Evolutionary conservation across 1,139 yeast genomes (phyloP), one percentile per base, ranked within the genome.

Genomic region (Scheffersomyces insectosa): DNA sequence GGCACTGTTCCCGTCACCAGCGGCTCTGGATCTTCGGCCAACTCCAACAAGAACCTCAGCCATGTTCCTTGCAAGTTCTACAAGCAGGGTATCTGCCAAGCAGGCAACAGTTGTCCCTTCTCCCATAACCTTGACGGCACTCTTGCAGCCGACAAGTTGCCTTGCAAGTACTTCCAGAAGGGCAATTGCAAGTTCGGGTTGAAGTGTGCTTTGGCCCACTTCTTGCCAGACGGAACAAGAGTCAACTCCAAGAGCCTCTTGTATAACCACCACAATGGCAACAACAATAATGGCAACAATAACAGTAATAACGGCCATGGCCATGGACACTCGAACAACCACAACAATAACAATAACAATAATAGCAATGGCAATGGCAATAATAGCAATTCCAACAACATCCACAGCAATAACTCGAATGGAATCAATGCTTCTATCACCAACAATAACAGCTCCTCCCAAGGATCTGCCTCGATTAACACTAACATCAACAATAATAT

Each of bases 11-110:
- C 63, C 1, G 58, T 57, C 10, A 49, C 50, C 28, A 60, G 34
- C 34, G 49, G 54, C 27, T 14, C 43, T 4, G 45, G 48, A 8
- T 40, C 43, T 35, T 32, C 51, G 5, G 14, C 42, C 6, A 20
- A 41, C 16, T 36, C 47, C 33, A 63, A 53, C 52, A 73, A 72
- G 47, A 73, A 85, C 56, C 73, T 87, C 42, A 83, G 95, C 42
- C 99, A 91, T 65, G 98, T 91, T 33, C 98, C 99, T 1, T 91
- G 99, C 65, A 91, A 91, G 67, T 91, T 93, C 70, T 90, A 75
- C 62, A 75, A 81, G 49, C 97, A 90, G 61, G 97, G 98, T 0
- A 81, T 87, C 14, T 91, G 98, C 64, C 97, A 90, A 65, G 98
- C 98, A 1, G 98, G 98, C 10, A 73, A 71, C 44, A 75, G 93